Conservation (phyloP, 345 rosid species). For the Arabis hirsuta region DNA sequence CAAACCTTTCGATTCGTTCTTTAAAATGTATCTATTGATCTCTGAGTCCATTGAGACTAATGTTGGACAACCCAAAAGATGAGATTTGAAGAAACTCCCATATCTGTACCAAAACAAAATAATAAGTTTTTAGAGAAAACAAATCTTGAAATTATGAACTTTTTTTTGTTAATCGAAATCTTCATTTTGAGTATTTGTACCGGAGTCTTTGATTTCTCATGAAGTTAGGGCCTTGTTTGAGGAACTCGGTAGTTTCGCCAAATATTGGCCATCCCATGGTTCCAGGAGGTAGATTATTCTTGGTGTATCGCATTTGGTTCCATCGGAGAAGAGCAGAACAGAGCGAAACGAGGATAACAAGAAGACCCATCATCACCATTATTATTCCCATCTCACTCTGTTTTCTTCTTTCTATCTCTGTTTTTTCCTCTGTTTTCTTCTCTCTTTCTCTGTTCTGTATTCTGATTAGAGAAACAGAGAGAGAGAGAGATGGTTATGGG, state of each 20-base stretch:
- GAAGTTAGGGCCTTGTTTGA: constrained; percentile 78
- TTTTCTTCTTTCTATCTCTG: constrained; percentile 13
- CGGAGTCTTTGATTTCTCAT: constrained; percentile 73
- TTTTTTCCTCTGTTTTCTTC: not conserved
- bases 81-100: constrained; percentile 83
- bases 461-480: constrained; percentile 16
- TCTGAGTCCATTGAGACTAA: constrained; percentile 79
- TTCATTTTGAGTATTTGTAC: constrained; percentile 41
- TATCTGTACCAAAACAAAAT: constrained; percentile 46
- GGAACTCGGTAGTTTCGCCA: constrained; percentile 83
- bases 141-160: no score
- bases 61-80: constrained; percentile 85
- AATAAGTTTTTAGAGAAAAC: no score
- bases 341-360: constrained; percentile 45
- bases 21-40: constrained; percentile 73
- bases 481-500: constrained; percentile 1
- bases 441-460: not conserved
- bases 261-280: constrained; percentile 95
- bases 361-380: constrained; percentile 44
- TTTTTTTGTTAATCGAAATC: constrained; percentile 8
- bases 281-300: constrained; percentile 77
- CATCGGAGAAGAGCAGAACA: constrained; percentile 69
- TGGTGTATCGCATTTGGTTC: constrained; percentile 67
- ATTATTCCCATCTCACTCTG: constrained; percentile 49
- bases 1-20: constrained; percentile 82